Conservation (phyloP, 345 rosid species). For the Salix koriyanagi region DNA sequence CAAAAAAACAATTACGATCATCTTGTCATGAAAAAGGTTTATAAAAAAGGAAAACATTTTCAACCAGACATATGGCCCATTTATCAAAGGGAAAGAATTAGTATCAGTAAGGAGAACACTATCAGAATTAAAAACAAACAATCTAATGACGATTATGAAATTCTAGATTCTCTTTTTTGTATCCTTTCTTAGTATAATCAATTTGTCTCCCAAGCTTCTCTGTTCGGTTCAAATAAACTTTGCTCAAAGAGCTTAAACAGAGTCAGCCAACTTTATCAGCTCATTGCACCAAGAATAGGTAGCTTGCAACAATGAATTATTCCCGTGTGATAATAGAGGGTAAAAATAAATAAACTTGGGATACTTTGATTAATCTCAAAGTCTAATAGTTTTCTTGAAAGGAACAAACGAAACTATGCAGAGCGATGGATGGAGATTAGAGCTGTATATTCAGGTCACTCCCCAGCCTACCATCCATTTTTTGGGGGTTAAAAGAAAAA, state of each 20-base stretch:
- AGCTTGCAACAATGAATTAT: background rate
- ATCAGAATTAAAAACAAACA: background rate
- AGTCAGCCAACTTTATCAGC: background rate
- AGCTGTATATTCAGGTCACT: background rate
- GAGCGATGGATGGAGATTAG: background rate
- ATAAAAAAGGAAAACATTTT: background rate
- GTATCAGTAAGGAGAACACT: background rate
- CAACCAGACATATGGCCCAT: background rate
- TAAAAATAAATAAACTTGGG: background rate
- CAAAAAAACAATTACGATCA: background rate
- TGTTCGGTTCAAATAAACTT: background rate
- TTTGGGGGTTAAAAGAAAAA: too few relatives aligned
- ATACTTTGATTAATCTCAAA: background rate
- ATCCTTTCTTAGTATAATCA: background rate
- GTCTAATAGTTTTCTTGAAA: background rate
- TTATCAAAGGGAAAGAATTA: background rate
- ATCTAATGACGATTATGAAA: background rate
- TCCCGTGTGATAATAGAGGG: background rate
- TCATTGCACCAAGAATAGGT: background rate
- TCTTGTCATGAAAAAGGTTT: background rate
- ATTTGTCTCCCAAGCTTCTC: background rate
- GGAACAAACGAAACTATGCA: background rate
- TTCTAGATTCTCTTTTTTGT: background rate
- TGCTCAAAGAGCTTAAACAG: background rate
- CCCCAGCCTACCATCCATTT: background rate